phyloP scores from a whole-genome alignment of 73 alveolate species.

The Paramecium primaurelia region DNA sequence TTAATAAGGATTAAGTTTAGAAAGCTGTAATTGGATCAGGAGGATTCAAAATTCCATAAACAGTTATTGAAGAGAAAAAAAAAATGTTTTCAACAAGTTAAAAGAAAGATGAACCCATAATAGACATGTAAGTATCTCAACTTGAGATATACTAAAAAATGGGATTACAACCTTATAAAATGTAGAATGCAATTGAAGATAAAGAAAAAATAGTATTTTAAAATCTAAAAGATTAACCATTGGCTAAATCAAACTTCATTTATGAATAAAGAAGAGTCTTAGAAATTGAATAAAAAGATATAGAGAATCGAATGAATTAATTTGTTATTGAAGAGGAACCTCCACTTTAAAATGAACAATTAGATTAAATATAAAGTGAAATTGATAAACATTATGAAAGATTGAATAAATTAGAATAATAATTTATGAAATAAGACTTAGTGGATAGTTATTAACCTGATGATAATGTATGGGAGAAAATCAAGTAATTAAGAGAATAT shows the following conservation, averaged over 20 bases:
- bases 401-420: neutral
- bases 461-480: constrained; percentile 37
- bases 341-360: neutral
- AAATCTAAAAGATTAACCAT: constrained; percentile 8
- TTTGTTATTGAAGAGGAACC: neutral
- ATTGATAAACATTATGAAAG: constrained; percentile 21
- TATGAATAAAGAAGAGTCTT: neutral
- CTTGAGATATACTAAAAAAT: neutral
- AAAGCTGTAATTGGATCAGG: neutral
- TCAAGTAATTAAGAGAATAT: constrained; percentile 23
- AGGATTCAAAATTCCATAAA: neutral
- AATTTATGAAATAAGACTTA: constrained; percentile 19
- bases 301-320: neutral
- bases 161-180: constrained; percentile 9
- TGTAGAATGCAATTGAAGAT: neutral
- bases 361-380: constrained; percentile 14
- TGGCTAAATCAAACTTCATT: neutral
- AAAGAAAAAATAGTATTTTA: neutral
- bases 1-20: neutral
- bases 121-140: neutral
- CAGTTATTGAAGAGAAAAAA: constrained; percentile 1
- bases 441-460: constrained; percentile 22
- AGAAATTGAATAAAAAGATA: neutral
- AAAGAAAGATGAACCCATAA: neutral
- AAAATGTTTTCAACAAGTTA: neutral